phyloP scores from a whole-genome alignment of 2,329 filamentous ascomycete genomes.

The Corynespora cassiicola region DNA sequence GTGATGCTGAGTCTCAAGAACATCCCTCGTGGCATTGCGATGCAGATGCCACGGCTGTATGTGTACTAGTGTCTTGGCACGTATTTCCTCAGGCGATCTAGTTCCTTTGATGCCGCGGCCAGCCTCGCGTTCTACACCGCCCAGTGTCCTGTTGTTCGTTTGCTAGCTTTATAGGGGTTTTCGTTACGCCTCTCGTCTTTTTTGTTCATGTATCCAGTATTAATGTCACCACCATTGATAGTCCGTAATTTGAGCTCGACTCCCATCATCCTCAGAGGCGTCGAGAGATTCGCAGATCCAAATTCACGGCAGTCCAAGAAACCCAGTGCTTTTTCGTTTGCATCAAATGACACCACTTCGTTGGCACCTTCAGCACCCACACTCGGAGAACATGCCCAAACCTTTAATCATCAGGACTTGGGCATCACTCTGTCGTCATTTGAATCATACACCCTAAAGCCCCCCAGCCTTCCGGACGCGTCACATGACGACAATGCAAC shows the following conservation, averaged over 20 bases:
- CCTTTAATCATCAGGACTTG: constrained; percentile 68
- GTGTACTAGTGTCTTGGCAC: no score
- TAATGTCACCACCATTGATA: constrained; percentile 60
- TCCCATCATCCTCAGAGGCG: constrained; percentile 72
- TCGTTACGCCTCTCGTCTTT: no score
- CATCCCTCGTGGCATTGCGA: no score
- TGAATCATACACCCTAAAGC: constrained; percentile 64
- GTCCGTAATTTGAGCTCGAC: constrained; percentile 83
- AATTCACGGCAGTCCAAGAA: constrained; percentile 49
- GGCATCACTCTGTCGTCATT: constrained; percentile 73
- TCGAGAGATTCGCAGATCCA: constrained; percentile 74
- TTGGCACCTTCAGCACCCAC: constrained; percentile 46
- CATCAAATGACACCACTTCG: constrained; percentile 26
- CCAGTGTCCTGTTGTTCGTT: no score
- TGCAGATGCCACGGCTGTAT: no score
- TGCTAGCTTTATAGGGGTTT: no score
- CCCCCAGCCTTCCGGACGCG: no score
- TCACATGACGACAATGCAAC: constrained; percentile 31
- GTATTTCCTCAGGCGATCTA: no score
- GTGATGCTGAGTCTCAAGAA: no score
- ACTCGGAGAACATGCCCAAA: constrained; percentile 63
- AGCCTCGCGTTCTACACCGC: no score
- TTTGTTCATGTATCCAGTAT: no score
- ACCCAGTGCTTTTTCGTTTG: constrained; percentile 40
- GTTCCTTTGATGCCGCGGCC: no score